Conservation (phyloP, 352 stramenopile genomes). For the Aphanomyces invadans region DNA sequence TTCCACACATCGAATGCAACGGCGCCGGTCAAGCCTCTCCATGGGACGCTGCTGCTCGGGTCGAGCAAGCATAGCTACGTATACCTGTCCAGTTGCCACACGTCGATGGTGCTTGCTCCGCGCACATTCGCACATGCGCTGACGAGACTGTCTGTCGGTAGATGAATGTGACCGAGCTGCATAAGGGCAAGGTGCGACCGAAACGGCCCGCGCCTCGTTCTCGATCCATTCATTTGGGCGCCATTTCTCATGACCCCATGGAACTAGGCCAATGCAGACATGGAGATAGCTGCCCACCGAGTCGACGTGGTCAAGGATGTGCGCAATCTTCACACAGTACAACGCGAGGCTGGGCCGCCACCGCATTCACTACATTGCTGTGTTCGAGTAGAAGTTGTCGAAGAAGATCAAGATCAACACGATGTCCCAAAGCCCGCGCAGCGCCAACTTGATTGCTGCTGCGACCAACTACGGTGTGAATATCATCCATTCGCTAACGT, state of each 20-base stretch:
- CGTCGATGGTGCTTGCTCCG: slow-evolving; percentile 6
- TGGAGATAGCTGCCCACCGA: background rate
- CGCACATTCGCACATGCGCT: no score
- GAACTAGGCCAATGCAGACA: slow-evolving; percentile 6
- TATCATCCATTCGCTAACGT: no score
- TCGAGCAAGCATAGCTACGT: slow-evolving; percentile 21
- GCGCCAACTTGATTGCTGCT: background rate
- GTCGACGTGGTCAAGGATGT: slow-evolving; percentile 14
- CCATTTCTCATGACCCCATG: no score
- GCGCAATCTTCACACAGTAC: slow-evolving; percentile 5
- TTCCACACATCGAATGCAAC: slow-evolving; percentile 2
- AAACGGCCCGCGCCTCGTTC: no score
- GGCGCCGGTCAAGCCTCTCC: background rate
- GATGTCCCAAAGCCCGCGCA: slow-evolving; percentile 4
- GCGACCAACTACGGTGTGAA: slow-evolving; percentile 16
- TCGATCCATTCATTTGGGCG: no score
- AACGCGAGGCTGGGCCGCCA: no score
- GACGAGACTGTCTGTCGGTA: no score
- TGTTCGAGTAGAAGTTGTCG: background rate
- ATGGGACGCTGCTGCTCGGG: slow-evolving; percentile 8
- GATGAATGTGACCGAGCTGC: slow-evolving; percentile 7
- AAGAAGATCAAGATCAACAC: slow-evolving; percentile 19
- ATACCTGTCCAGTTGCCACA: background rate
- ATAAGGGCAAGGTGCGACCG: slow-evolving; percentile 19
- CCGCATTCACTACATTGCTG: no score